These are phyloP conservation scores for Aspergillus hortae DNA, from an alignment of 2,329 filamentous ascomycete species.

Conservation along the genomic window DNA sequence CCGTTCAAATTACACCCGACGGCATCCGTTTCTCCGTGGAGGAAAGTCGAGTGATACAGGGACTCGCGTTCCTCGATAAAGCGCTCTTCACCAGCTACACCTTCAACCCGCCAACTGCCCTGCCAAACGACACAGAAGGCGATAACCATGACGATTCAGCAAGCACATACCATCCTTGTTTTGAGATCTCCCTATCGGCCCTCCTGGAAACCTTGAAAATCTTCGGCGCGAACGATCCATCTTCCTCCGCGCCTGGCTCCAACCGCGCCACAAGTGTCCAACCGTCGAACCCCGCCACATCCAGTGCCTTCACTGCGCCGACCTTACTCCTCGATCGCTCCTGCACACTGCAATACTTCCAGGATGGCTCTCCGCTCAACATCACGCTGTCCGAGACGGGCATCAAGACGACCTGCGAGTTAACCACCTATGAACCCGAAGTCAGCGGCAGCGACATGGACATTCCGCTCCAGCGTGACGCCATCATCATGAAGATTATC, in stretches of 20 bases:
- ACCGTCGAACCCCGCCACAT: constrained; percentile 39
- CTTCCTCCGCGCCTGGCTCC: constrained; percentile 41
- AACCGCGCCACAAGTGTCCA: constrained; percentile 27
- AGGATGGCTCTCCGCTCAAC: constrained; percentile 72
- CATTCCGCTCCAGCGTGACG: constrained; percentile 82
- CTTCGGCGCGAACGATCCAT: constrained; percentile 70
- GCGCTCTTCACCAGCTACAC: constrained; percentile 82
- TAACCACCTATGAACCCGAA: constrained; percentile 85
- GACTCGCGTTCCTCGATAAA: constrained; percentile 81
- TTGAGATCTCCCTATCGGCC: constrained; percentile 82
- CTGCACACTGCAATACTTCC: constrained; percentile 75
- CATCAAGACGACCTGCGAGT: constrained; percentile 82
- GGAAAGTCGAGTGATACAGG: constrained; percentile 88
- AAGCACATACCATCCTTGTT: constrained; percentile 56
- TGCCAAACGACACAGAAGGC: constrained; percentile 14
- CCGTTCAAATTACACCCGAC: constrained; percentile 74
- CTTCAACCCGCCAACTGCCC: constrained; percentile 52
- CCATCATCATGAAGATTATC: constrained; percentile 86
- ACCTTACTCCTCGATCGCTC: constrained; percentile 79
- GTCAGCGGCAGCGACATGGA: constrained; percentile 39
- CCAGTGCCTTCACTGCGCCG: constrained; percentile 79
- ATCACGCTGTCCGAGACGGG: constrained; percentile 83
- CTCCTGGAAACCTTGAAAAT: constrained; percentile 94
- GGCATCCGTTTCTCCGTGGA: constrained; percentile 86
- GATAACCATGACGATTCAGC: constrained; percentile 38